Base-by-base conservation (phyloP, 805 yeast species). In the Hanseniaspora jakobsenii region DNA sequence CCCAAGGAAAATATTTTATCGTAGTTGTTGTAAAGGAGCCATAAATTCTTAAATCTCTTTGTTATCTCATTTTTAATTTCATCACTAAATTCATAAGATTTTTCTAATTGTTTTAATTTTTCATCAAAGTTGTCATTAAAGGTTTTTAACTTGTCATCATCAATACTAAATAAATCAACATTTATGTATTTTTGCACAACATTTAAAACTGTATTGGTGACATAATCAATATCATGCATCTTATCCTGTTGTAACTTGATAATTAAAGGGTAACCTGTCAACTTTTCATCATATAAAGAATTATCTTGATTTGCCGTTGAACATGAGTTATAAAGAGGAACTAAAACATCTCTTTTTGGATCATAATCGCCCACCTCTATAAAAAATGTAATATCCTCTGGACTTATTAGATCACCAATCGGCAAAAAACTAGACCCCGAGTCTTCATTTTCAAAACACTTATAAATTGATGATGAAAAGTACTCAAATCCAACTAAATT, bases 231-330 rank as follows among this genome's bases (percentile, higher is more conserved):
- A 14, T 43, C 37, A 7, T 35, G 41, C 19, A 43, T 12, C 29
- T 31, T 42, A 6, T 12, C 21, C 14, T 43, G 36, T 31, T 43
- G 37, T 19, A 43, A 34, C 13, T 76, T 69, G 23, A 86, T 65
- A 52, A 86, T 77, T 52, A 84, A 75, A 2, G 97, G 97, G 1
- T 78, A 58, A 2, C 86, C 93, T 61, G 85, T 81, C 1, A 77
- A 60, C 34, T 67, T 67, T 1, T 70, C 66, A 10, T 63, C 63
- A 45, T 64, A 13, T 34, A 18, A 10, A 29, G 22, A 16, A 35
- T 12, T 22, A 21, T 34, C 16, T 28, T 42, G 3, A 36, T 21
- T 24, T 46, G 58, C 67, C 61, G 52, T 66, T 56, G n/a, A 26
- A 24, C 37, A 28, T 18, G 16, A 18, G 49, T 68, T 77, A 45